Evolutionary conservation across 371 early-diverging fungal species (phyloP).

Genomic region (Syncephalastrum contaminatum): DNA sequence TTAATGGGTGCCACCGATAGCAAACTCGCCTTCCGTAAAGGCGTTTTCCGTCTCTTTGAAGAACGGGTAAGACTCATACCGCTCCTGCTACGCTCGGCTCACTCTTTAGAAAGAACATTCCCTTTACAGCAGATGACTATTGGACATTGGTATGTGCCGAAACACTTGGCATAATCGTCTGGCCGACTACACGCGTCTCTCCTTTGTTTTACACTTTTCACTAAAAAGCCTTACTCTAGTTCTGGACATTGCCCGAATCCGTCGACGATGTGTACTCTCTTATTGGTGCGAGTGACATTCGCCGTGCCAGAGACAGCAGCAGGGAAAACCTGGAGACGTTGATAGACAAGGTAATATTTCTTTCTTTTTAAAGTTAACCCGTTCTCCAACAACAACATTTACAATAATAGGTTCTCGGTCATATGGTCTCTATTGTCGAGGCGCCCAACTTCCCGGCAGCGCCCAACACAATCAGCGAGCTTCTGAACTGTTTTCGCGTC

Average conservation of each 20-base stretch:
- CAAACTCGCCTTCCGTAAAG: slow-evolving; percentile 85
- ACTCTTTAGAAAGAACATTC: slow-evolving; percentile 52
- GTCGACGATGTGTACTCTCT: slow-evolving; percentile 87
- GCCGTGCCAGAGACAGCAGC: slow-evolving; percentile 71
- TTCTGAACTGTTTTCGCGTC: slow-evolving; percentile 81
- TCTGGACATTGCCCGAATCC: slow-evolving; percentile 78
- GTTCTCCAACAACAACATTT: not conserved
- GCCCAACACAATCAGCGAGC: slow-evolving; percentile 52
- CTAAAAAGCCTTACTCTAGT: slow-evolving; percentile 32
- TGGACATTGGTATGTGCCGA: slow-evolving; percentile 50
- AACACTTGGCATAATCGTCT: no score
- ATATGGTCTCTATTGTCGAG: slow-evolving; percentile 50
- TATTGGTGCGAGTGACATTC: slow-evolving; percentile 79
- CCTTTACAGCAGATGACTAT: slow-evolving; percentile 65
- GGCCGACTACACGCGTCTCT: not conserved
- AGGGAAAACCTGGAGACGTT: slow-evolving; percentile 75
- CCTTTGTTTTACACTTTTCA: not conserved
- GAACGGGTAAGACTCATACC: slow-evolving; percentile 58
- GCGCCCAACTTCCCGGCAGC: slow-evolving; percentile 54
- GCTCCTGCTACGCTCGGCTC: not conserved
- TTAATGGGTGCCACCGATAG: slow-evolving; percentile 87
- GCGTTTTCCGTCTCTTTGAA: slow-evolving; percentile 80
- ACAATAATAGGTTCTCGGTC: slow-evolving; percentile 48
- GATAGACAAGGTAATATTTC: slow-evolving; percentile 53
- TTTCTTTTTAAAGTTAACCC: not conserved